A percentile compares a stretch with the other conserved stretches of the same genome.
Conservation (phyloP, 2,329 filamentous ascomycete species). For the Neopestalotiopsis rosae region DNA sequence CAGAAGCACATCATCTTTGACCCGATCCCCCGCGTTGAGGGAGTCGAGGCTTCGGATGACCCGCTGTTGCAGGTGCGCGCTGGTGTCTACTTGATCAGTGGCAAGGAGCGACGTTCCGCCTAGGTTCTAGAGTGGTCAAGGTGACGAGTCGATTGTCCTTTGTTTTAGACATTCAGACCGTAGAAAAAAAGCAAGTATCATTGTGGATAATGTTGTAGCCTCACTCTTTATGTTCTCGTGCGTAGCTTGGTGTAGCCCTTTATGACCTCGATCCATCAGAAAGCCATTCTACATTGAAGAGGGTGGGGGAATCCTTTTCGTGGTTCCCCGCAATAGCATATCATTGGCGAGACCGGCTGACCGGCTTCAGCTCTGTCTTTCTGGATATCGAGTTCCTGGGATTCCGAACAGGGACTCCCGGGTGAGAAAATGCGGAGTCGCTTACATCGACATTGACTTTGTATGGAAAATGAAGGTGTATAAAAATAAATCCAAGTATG, state of each 20-base stretch:
- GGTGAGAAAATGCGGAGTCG: neutral
- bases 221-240: neutral
- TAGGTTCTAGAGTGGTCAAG: neutral
- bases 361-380: neutral
- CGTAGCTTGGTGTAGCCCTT: neutral
- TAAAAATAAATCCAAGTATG: neutral
- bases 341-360: constrained; percentile 47
- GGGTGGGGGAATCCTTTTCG: neutral
- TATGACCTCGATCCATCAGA: neutral
- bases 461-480: neutral
- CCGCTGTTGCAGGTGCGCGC: constrained; percentile 62
- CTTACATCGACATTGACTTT: neutral
- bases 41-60: constrained; percentile 57
- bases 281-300: neutral
- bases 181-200: too few relatives aligned
- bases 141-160: neutral
- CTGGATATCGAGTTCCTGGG: constrained; percentile 1
- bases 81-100: constrained; percentile 60
- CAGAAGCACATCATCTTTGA: constrained; percentile 63
- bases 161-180: neutral
- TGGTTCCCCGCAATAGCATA: constrained; percentile 26
- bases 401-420: neutral
- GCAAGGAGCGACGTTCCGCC: constrained; percentile 56
- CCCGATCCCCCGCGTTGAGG: constrained; percentile 59
- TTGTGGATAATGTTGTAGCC: neutral